These are phyloP conservation scores for Delonix regia DNA, from an alignment of 306 rosid species.

Conservation along the genomic window DNA sequence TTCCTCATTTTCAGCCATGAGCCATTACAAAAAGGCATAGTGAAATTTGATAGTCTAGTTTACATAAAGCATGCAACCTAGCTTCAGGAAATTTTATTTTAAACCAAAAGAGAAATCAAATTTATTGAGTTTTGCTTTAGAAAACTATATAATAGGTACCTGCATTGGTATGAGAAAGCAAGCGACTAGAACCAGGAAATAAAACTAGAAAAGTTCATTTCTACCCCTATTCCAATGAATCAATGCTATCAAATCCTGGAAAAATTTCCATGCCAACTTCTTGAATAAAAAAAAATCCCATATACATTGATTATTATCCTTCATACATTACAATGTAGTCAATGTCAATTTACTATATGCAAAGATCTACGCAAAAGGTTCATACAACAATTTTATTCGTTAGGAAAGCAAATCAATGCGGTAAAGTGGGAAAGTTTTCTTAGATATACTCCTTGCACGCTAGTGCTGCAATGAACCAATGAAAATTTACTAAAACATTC, in stretches of 20 bases:
- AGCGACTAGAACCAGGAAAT: background rate
- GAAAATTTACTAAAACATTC: too few relatives aligned
- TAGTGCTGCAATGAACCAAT: too few relatives aligned
- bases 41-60: background rate
- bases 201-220: background rate
- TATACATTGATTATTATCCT: background rate
- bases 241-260: background rate
- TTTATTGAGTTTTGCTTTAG: background rate
- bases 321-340: background rate
- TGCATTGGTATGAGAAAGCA: background rate
- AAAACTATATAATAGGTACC: background rate
- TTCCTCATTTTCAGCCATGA: background rate
- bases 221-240: background rate
- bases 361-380: background rate
- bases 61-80: background rate
- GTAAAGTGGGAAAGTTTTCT: too few relatives aligned
- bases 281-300: background rate
- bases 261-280: background rate
- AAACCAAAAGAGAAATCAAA: background rate
- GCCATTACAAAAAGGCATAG: background rate
- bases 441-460: too few relatives aligned
- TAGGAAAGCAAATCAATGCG: background rate
- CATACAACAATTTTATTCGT: background rate
- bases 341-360: background rate
- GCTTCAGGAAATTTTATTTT: background rate